phyloP scores from a whole-genome alignment of 1,139 yeast genomes.

The Yamadazyma atmosphaerica region DNA sequence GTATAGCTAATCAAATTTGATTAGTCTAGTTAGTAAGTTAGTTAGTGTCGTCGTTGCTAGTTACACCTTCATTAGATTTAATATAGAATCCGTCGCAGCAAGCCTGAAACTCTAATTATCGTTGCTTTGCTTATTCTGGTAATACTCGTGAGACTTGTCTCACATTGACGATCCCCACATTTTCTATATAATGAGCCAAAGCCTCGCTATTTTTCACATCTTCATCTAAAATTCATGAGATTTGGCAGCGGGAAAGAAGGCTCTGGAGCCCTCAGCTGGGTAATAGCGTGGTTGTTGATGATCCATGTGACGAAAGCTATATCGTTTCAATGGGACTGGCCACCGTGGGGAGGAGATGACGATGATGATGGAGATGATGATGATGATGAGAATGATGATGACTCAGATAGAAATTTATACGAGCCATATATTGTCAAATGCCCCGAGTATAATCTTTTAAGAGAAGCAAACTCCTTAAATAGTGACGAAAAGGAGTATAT shows the following conservation, averaged over 20 bases:
- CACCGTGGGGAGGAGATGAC: slow-evolving; percentile 15
- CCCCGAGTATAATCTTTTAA: slow-evolving; percentile 21
- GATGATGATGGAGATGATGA: slow-evolving; percentile 4
- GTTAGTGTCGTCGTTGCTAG: too few species aligned
- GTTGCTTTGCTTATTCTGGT: too few species aligned
- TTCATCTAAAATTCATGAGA: not conserved
- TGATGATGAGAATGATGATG: slow-evolving; percentile 6
- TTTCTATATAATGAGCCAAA: too few species aligned
- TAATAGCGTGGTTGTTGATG: slow-evolving; percentile 1
- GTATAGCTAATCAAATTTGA: too few species aligned
- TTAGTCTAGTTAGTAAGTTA: too few species aligned
- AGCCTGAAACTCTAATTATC: too few species aligned
- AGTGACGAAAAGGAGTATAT: slow-evolving; percentile 30
- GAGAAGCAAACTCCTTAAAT: slow-evolving; percentile 31
- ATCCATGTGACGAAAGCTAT: slow-evolving; percentile 3
- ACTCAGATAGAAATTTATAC: slow-evolving; percentile 21
- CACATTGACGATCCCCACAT: too few species aligned
- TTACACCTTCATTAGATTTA: too few species aligned
- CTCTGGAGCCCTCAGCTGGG: not conserved
- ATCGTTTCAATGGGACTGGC: slow-evolving; percentile 2
- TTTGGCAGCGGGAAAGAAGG: not conserved
- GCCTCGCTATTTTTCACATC: not conserved
- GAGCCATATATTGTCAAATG: slow-evolving; percentile 29
- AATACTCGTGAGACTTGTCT: too few species aligned
- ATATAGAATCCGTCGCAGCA: too few species aligned